phyloP scores from a whole-genome alignment of 228 moss, liverwort and hornwort species.

The Sphagnum fallax region DNA sequence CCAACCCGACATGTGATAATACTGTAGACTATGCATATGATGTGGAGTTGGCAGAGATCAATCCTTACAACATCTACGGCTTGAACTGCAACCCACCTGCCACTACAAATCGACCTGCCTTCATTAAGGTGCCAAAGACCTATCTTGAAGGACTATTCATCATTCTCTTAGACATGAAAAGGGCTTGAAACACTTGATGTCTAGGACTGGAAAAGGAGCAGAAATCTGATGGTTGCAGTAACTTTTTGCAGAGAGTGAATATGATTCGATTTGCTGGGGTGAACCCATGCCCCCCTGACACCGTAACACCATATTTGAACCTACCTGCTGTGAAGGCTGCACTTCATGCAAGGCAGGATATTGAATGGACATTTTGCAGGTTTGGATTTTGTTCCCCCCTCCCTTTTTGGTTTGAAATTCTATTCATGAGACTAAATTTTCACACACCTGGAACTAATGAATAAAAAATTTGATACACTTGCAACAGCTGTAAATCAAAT shows the following conservation, averaged over 20 bases:
- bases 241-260: slow-evolving; percentile 15
- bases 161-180: too few relatives aligned
- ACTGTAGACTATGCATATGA: slow-evolving; percentile 10
- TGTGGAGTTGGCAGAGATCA: slow-evolving; percentile 28
- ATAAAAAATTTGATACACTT: too few relatives aligned
- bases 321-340: slow-evolving; percentile 37
- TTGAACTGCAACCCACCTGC: slow-evolving; percentile 44
- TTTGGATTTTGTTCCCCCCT: neutral
- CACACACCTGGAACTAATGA: too few relatives aligned
- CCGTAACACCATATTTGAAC: slow-evolving; percentile 39
- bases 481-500: too few relatives aligned
- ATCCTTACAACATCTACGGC: slow-evolving; percentile 55
- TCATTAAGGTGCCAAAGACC: slow-evolving; percentile 13
- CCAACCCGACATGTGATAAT: slow-evolving; percentile 25
- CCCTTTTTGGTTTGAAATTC: too few relatives aligned
- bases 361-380: slow-evolving; percentile 50
- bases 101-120: slow-evolving; percentile 11
- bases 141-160: too few relatives aligned
- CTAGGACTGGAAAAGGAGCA: too few relatives aligned
- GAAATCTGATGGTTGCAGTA: too few relatives aligned
- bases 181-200: too few relatives aligned
- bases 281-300: slow-evolving; percentile 45
- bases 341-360: slow-evolving; percentile 38
- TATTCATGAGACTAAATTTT: too few relatives aligned
- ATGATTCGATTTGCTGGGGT: slow-evolving; percentile 29